Evolutionary conservation across 2,329 filamentous ascomycete species (phyloP), one percentile per base, ranked within the genome.

Genomic region (Ceratocystiopsis minuta): DNA sequence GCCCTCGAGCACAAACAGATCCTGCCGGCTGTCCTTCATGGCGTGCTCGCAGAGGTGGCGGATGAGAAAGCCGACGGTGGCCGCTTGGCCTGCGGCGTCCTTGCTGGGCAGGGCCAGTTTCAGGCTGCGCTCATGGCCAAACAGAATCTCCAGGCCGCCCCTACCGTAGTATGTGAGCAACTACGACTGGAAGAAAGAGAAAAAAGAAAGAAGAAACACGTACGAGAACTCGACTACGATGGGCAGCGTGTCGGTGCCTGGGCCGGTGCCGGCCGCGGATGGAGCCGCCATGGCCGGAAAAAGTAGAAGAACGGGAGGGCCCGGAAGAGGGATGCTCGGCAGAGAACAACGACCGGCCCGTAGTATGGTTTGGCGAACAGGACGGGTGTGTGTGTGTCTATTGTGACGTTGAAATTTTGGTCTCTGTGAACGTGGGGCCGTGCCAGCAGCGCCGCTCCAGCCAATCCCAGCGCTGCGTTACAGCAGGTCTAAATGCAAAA

Each of bases 81-180:
- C 64, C 11, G 73, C 67, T 43, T 65, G 63, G 39, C 76, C 77
- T 46, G 72, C 62, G 41, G 68, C 61, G 53, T 78, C 70, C 43
- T 55, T 67, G 28, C 70, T 61, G 16, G 88, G 84, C 36, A 96
- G 59, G 3, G 67, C 61, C 37, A 98, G 57, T 17, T 67, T 62
- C 57, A 88, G 82, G 51, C 76, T 80, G 43, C 79, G 74, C 60
- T 85, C 67, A 57, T 94, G 80, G 31, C 78, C 75, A 62, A 98
- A 98, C 49, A 98, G 78, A 64, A 94, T 80, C 63, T 98, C 90
- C 16, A 98, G 72, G 17, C 90, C 90, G 47, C 90, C 90, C 49
- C 90, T 87, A n/a, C n/a, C n/a, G 20, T 9, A 20, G 34, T n/a
- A 35, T 36, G 24, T 32, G 16, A 43, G 16, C 7, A 14, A 16